Percentiles rank a stretch among this genome's conserved stretches.
phyloP scores from a whole-genome alignment of 2,329 filamentous ascomycete species.

The Leptographium galeiforme region DNA sequence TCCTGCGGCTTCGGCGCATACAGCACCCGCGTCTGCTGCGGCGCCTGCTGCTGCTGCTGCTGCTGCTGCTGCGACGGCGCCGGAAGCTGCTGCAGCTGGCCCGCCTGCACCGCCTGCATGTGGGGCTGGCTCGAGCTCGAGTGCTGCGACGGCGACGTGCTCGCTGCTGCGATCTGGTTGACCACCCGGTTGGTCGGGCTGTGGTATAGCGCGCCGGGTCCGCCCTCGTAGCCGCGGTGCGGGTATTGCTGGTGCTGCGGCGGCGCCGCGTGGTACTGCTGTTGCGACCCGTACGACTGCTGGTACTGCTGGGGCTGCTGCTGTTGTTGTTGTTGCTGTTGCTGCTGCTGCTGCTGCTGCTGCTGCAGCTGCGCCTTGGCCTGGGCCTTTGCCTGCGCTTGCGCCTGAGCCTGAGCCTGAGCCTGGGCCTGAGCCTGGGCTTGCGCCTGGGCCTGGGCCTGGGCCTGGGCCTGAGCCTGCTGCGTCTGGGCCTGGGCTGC shows the following conservation, averaged over 20 bases:
- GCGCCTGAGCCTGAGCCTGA: conserved; percentile 5
- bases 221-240: conserved; percentile 3
- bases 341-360: conserved; percentile 15
- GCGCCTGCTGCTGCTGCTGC: conserved; percentile 9
- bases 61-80: neutral
- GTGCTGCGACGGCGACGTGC: conserved; percentile 11
- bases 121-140: conserved; percentile 12
- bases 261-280: conserved; percentile 2
- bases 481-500: neutral
- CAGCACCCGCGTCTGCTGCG: conserved; percentile 18
- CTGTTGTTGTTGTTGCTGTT: conserved; percentile 10
- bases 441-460: neutral
- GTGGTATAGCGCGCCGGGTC: conserved; percentile 1
- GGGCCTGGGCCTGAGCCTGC: neutral
- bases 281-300: conserved; percentile 11
- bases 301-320: conserved; percentile 6
- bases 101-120: conserved; percentile 5
- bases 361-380: conserved; percentile 10
- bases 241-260: neutral
- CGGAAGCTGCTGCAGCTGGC: neutral
- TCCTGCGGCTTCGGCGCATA: conserved; percentile 27
- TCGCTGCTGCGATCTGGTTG: conserved; percentile 4
- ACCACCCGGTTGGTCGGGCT: conserved; percentile 4
- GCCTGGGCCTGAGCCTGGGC: neutral
- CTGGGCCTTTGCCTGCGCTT: neutral